Evolutionary conservation across 352 stramenopile genomes (phyloP), one percentile per base, ranked within the genome.

Genomic region (Phytopythium aichiense): DNA sequence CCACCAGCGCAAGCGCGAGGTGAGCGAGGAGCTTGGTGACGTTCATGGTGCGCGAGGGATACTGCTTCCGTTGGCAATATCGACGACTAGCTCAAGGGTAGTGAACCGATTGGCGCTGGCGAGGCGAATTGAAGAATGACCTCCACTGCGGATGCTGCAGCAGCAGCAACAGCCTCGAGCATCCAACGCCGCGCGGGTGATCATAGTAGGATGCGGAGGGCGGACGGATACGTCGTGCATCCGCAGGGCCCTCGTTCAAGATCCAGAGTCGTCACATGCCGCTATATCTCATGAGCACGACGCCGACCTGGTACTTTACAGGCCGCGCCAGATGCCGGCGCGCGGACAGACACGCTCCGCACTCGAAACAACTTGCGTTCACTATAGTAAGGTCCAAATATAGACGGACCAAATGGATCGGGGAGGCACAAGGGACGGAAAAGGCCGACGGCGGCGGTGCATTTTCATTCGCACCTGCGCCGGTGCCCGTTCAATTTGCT

Each of bases 1-100:
- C 52, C 40, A 59, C 52, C 7, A 51, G 58, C 58, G 69, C 63
- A 53, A 71, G 37, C 5, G 61, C 64, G 40, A 74, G 64, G 61
- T 74, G 64, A 30, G 67, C 60, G 61, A 74, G 63, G 50, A 68
- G 69, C 64, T 74, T 74, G 67, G 60, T 68, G 48, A 68, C 59
- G 64, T 71, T 71, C 64, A 74, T 74, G 52, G 51, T 68, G 52
- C 49, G 37, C 2, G 23, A n/a, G 23, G 9, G 49, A 38, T 55
- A 28, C 16, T 55, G 49, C 49, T 55, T 55, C 49, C 49, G 49
- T 33, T 38, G 49, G 49, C 49, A 55, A 55, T 38, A 55, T 55
- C 49, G 28, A 55, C 3, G 57, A 53, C 48, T 58, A 40, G 61
- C 50, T 58, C 38, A n/a, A n/a, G 22, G 38, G 13, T 48, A 46